phyloP scores from a whole-genome alignment of 139 green algal species.

The Chlorella sorokiniana region DNA sequence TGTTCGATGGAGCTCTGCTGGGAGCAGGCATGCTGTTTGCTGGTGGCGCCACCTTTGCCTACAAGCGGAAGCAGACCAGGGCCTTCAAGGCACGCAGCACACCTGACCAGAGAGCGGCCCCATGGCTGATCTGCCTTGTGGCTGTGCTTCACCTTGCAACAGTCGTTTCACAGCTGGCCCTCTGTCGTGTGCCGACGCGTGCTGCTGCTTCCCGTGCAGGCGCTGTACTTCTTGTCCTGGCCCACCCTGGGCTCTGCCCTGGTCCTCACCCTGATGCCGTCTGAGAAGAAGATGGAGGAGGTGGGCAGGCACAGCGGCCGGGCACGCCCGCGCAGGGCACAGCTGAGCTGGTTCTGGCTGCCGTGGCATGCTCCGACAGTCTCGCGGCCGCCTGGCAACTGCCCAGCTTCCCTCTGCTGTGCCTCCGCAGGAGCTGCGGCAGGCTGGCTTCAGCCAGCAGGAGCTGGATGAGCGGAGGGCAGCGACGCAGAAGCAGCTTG shows the following conservation, averaged over 20 bases:
- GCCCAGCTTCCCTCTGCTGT: background rate
- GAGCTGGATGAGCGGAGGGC: constrained; percentile 1
- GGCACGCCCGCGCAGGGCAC: background rate
- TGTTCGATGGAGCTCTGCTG: constrained; percentile 26
- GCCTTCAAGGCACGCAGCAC: background rate
- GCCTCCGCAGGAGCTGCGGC: constrained; percentile 13
- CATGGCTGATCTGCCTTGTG: no score
- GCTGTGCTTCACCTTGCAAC: no score
- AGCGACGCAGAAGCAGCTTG: constrained; percentile 1
- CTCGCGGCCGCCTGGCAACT: background rate
- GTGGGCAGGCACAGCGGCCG: background rate
- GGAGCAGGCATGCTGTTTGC: constrained; percentile 34
- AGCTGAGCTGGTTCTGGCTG: background rate
- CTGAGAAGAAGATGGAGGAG: constrained; percentile 34
- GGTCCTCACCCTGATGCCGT: constrained; percentile 15
- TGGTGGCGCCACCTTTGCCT: constrained; percentile 32
- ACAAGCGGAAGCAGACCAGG: constrained; percentile 37
- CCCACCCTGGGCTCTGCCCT: constrained; percentile 29
- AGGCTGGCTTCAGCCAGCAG: constrained; percentile 9
- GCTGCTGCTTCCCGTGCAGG: background rate
- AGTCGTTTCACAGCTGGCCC: background rate
- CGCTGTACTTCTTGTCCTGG: constrained; percentile 41
- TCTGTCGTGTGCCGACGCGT: background rate
- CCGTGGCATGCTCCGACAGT: background rate
- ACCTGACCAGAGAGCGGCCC: no score